A percentile compares a stretch with the other conserved stretches of the same genome.
Evolutionary conservation across 495 filamentous ascomycete genomes (phyloP).

Genomic region (Penicillium malachiteum): DNA sequence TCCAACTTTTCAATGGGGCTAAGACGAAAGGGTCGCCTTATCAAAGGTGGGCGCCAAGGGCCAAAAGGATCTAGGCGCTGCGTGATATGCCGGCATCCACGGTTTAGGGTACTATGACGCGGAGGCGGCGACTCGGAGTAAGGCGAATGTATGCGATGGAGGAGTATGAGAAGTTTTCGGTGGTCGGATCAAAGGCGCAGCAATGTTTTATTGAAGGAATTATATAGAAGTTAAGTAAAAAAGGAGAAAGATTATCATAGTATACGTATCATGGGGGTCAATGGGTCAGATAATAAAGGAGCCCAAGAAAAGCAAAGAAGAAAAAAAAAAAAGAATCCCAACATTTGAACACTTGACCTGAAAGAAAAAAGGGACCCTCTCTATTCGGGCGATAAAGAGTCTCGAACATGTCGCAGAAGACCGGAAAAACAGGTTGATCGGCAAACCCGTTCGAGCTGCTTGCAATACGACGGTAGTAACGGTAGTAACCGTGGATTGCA

Average conservation of each 20-base stretch:
- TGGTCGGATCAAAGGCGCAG: too few species aligned
- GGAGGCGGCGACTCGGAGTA: constrained; percentile 10
- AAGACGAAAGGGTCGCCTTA: too few species aligned
- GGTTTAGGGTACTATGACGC: constrained; percentile 21
- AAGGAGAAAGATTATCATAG: too few species aligned
- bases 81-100: constrained; percentile 17
- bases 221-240: too few species aligned
- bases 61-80: constrained; percentile 6
- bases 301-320: constrained; percentile 9
- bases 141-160: constrained; percentile 1
- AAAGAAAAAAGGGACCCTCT: constrained; percentile 4
- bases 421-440: neutral
- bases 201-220: neutral
- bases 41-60: constrained; percentile 19
- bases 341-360: too few species aligned
- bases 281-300: constrained; percentile 1
- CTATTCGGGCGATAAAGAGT: constrained; percentile 3
- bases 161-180: neutral
- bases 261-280: constrained; percentile 1
- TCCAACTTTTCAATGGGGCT: too few species aligned
- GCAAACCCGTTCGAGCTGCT: neutral
- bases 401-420: constrained; percentile 10
- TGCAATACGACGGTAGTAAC: constrained; percentile 23
- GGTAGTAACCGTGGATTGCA: constrained; percentile 13
- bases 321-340: constrained; percentile 5